Evolutionary conservation across 768 basidiomycete genomes (phyloP).

Genomic region (Serendipita sp.): DNA sequence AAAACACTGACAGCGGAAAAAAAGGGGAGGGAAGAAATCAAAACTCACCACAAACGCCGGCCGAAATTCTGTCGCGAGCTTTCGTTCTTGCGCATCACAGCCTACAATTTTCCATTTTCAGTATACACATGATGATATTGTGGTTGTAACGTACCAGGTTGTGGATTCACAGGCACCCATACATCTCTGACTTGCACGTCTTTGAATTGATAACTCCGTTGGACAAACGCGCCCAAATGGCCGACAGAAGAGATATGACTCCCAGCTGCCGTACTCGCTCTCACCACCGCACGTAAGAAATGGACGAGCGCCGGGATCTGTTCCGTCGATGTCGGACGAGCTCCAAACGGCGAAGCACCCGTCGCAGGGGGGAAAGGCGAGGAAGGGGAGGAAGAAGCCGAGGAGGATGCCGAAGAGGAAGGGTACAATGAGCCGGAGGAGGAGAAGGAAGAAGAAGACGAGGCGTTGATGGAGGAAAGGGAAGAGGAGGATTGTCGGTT

Average conservation of each 20-base stretch:
- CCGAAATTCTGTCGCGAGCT: neutral
- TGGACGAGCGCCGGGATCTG: constrained; percentile 1
- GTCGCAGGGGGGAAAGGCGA: too few species aligned
- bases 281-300: neutral
- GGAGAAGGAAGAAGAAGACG: too few species aligned
- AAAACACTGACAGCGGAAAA: neutral
- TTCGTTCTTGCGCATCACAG: neutral
- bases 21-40: neutral
- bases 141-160: neutral
- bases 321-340: neutral
- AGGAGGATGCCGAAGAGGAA: too few species aligned
- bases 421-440: too few species aligned
- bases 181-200: neutral
- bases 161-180: neutral
- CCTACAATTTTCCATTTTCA: neutral
- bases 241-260: neutral
- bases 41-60: neutral
- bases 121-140: neutral
- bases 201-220: neutral
- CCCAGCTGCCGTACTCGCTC: neutral
- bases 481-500: neutral
- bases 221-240: neutral
- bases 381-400: too few species aligned
- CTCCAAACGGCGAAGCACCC: too few species aligned
- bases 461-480: too few species aligned